phyloP scores from a whole-genome alignment of 768 basidiomycete species.

The Amanita muscaria region DNA sequence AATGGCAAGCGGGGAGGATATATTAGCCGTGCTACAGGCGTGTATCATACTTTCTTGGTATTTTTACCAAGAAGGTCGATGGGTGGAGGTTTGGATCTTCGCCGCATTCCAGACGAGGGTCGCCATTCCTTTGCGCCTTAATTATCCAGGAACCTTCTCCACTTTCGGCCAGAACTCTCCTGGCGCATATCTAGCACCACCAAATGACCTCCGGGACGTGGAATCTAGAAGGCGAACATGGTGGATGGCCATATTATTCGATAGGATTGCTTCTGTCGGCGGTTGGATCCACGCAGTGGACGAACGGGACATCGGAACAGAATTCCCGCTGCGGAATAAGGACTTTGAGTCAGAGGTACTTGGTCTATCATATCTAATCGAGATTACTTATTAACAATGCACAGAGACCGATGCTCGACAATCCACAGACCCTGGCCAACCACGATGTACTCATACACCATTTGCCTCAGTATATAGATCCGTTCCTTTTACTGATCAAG shows the following conservation, averaged over 20 bases:
- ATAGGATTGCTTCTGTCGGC: slow-evolving; percentile 71
- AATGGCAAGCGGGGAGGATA: slow-evolving; percentile 84
- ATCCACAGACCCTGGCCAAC: slow-evolving; percentile 64
- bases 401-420: slow-evolving; percentile 54
- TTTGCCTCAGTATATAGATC: slow-evolving; percentile 71
- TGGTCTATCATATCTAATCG: slow-evolving; percentile 12
- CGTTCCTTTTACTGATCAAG: slow-evolving; percentile 75
- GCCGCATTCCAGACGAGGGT: slow-evolving; percentile 79
- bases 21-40: slow-evolving; percentile 81
- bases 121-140: slow-evolving; percentile 72
- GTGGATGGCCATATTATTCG: slow-evolving; percentile 89
- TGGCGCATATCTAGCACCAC: slow-evolving; percentile 73
- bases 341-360: slow-evolving; percentile 71
- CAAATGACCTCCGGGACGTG: slow-evolving; percentile 64
- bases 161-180: slow-evolving; percentile 59
- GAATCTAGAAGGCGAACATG: slow-evolving; percentile 76
- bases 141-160: slow-evolving; percentile 79
- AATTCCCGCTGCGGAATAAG: slow-evolving; percentile 63
- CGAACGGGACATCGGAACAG: slow-evolving; percentile 78
- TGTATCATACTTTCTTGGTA: slow-evolving; percentile 85
- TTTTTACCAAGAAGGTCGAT: slow-evolving; percentile 81
- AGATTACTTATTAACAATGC: not conserved
- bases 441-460: slow-evolving; percentile 63
- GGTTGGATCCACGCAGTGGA: slow-evolving; percentile 85
- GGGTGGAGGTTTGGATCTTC: slow-evolving; percentile 92